Base-by-base conservation (phyloP, 768 basidiomycete species). In the Stropharia rugosoannulata region DNA sequence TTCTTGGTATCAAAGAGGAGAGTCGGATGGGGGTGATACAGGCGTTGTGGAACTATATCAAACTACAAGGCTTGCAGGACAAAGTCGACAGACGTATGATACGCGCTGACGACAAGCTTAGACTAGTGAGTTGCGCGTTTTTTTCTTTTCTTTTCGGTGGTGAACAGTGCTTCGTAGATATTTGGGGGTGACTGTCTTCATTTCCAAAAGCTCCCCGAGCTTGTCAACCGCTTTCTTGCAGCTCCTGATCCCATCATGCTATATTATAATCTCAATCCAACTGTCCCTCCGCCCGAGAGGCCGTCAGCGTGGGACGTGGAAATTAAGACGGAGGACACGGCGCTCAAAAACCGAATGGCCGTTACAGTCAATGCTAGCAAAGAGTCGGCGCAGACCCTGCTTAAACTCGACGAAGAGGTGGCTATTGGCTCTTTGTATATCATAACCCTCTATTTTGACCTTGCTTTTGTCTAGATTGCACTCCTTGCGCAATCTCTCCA, bases 31-130 rank as follows among this genome's bases (percentile, higher is more conserved):
- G 89, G 5, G 82, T 92, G 15, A 80, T 96, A 15, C 87, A 92
- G 54, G 82, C 90, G 0, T 68, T 97, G 10, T 98, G 95, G 95
- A 91, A 89, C 64, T 94, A 95, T 62, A 89, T 97, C 73, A 96
- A 95, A 67, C 74, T 87, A 12, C 79, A 93, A 61, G 82, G 84
- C 22, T 72, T 95, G 15, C 91, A 93, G 69, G 92, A 93, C 69
- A 93, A 92, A 61, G 81, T 82, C 0, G 90, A 93, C 69, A 76
- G 90, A 54, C 80, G 86, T 38, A 68, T 84, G 49, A 83, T 93
- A 49, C 81, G 82, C 10, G 78, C 84, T 2, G 91, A 93, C 62
- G 88, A 85, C 11, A 78, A 77, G 52, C 74, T 93, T 42, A 76
- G 82, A 68, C 77, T 80, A 0, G 92, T 93, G 66, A 57, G 74